These are phyloP conservation scores for Vitis hybrid DNA, from an alignment of 177 flowering plant species.

Conservation along the genomic window DNA sequence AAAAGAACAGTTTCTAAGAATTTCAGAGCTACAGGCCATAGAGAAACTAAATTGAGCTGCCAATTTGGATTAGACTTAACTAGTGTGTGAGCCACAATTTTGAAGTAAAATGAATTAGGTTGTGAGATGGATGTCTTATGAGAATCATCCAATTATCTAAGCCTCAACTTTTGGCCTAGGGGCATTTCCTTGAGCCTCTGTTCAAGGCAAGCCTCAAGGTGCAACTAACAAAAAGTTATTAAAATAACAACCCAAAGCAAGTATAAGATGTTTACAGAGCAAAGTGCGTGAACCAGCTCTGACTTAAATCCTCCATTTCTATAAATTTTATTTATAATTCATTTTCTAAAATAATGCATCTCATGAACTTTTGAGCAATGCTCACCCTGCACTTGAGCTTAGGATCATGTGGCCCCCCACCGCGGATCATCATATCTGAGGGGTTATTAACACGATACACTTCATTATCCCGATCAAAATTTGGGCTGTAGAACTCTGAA, in stretches of 20 bases:
- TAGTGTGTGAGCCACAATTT: no score
- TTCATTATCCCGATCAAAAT: constrained; percentile 31
- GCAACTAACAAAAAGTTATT: no score
- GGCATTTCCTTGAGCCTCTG: no score
- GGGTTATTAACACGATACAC: constrained; percentile 26
- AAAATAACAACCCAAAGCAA: no score
- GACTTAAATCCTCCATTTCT: background rate
- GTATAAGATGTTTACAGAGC: background rate
- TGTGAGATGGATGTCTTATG: no score
- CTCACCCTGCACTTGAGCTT: constrained; percentile 89
- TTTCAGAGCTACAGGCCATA: background rate
- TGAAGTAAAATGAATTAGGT: no score
- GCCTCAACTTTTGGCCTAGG: no score
- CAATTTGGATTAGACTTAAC: no score
- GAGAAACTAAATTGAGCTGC: background rate
- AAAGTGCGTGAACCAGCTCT: constrained; percentile 3
- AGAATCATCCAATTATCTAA: no score
- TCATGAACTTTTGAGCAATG: constrained; percentile 1
- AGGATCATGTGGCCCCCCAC: constrained; percentile 49
- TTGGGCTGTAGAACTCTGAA: constrained; percentile 58
- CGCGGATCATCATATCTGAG: constrained; percentile 36
- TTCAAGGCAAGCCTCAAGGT: no score
- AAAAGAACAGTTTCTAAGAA: no score
- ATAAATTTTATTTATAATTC: background rate
- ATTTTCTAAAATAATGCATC: background rate